Evolutionary conservation across 192 early-diverging fungal genomes (phyloP), one percentile per base, ranked within the genome.

Genomic region (Linnemannia hyalina): DNA sequence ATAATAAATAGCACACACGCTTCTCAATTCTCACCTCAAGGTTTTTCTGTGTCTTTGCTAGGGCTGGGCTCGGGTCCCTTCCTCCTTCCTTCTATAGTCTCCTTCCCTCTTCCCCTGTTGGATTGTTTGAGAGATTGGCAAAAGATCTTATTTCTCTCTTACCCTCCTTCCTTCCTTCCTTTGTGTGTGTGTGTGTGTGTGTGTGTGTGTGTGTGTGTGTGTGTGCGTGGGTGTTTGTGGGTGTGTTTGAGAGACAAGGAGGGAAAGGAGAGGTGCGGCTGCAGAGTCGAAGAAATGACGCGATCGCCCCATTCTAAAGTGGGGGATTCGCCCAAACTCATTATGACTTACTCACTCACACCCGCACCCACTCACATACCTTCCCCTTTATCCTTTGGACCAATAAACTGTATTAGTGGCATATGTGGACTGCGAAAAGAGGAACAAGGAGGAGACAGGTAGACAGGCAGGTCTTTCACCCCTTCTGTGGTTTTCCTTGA

Each of bases 261-360:
- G 47, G 47, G 13, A 52, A 20, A 16, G 11, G 10, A 15, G 44
- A 65, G 26, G 26, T 29, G 11, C 26, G 13, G 60, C 60, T 65
- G 60, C 29, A 65, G 60, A 65, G 13, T 65, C 3, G 42, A 63
- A 60, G 70, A 76, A 82, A 82, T 82, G 81, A 55, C 81, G 81
- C 81, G 81, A 82, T 82, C 81, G 57, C 35, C 60, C 60, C 26
- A 41, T 29, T 13, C 8, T 23, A 7, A 9, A 65, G 32, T 23
- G 7, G 72, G 29, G 29, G 16, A 35, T 26, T 73, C 72, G 72
- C 44, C 71, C 38, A 40, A 70, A 70, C 69, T 23, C 32, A 20
- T 0, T 22, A 0, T 26, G 35, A 22, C 36, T 44, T 11, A 15
- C 70, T 63, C 26, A 63, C 57, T 11, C 57, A 9, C 22, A 63